Percentiles rank a stretch among this genome's conserved stretches.
phyloP scores from a whole-genome alignment of 768 basidiomycete species.

The Boletus insuetus region DNA sequence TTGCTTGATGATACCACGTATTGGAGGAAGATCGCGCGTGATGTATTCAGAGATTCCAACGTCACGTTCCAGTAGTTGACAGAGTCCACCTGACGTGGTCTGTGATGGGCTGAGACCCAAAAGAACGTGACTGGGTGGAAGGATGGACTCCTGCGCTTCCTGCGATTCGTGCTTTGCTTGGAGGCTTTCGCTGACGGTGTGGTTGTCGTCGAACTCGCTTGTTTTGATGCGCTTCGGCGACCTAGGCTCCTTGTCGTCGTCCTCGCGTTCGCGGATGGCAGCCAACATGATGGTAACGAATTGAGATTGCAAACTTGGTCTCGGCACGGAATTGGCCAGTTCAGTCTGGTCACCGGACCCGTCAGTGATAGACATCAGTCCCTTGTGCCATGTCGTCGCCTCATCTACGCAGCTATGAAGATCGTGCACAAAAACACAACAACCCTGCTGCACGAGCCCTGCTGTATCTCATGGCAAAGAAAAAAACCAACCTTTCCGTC shows the following conservation, averaged over 20 bases:
- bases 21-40: constrained; percentile 60
- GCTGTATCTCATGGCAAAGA: constrained; percentile 79
- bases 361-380: too few relatives aligned
- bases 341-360: too few relatives aligned
- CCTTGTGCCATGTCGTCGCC: constrained; percentile 31
- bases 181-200: constrained; percentile 1
- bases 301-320: background rate
- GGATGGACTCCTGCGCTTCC: constrained; percentile 28
- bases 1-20: constrained; percentile 96
- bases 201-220: constrained; percentile 18
- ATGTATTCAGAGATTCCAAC: constrained; percentile 93
- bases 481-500: constrained; percentile 89
- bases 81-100: constrained; percentile 48
- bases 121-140: constrained; percentile 75
- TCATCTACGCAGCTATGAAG: constrained; percentile 54
- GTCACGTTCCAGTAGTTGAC: constrained; percentile 67
- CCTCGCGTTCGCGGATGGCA: constrained; percentile 50
- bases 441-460: constrained; percentile 81
- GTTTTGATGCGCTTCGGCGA: constrained; percentile 40
- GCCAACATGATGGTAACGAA: constrained; percentile 22
- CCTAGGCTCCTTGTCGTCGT: constrained; percentile 38
- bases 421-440: constrained; percentile 52
- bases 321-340: background rate
- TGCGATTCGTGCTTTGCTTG: background rate
- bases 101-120: constrained; percentile 57